These are phyloP conservation scores for Panaeolus cyanescens DNA, from an alignment of 768 basidiomycete genomes.

Conservation along the genomic window DNA sequence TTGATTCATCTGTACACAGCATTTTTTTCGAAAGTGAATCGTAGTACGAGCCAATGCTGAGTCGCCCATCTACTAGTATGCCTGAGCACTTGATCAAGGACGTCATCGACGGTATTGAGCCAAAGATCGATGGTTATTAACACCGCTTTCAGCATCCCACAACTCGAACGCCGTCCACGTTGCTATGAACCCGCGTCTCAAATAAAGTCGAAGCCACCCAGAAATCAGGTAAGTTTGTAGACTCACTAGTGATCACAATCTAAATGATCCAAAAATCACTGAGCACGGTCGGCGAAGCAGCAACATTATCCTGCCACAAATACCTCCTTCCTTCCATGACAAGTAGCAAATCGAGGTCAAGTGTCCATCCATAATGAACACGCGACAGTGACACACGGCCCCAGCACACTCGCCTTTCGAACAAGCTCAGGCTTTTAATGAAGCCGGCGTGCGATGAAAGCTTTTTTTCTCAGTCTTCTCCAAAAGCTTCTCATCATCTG, in stretches of 20 bases:
- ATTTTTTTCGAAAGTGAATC: not conserved
- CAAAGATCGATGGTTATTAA: not conserved
- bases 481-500: not conserved
- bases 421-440: slow-evolving; percentile 1
- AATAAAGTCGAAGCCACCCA: not conserved
- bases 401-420: not conserved
- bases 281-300: not conserved
- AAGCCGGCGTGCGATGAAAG: not conserved
- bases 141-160: not conserved
- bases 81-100: not conserved
- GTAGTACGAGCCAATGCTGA: not conserved
- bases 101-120: not conserved
- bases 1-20: not conserved
- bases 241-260: not conserved
- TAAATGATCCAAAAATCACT: not conserved
- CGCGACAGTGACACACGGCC: slow-evolving; percentile 2
- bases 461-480: not conserved
- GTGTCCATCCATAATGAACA: not conserved
- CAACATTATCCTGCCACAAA: too few relatives aligned
- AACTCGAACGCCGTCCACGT: not conserved
- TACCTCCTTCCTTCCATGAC: too few relatives aligned
- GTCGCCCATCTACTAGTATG: not conserved
- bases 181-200: not conserved
- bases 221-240: not conserved
- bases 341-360: too few relatives aligned